Conservation (phyloP, 192 early-diverging fungal species). For the Backusella australiensis region DNA sequence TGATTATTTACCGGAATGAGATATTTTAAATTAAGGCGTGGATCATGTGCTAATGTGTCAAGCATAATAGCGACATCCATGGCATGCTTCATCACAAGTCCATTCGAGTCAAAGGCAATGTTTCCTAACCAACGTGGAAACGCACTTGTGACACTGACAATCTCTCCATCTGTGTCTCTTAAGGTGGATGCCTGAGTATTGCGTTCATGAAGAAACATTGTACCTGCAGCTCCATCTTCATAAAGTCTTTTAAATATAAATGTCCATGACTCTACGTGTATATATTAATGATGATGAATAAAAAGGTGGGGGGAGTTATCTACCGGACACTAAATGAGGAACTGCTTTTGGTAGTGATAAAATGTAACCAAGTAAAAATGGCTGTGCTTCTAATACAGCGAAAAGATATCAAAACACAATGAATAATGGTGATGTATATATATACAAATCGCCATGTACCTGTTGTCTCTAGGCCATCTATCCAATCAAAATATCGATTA, state of each 20-base stretch:
- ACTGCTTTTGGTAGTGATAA: conserved; percentile 3
- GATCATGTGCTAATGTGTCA: conserved; percentile 24
- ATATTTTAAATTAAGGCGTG: conserved; percentile 5
- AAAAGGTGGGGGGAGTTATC: too few relatives aligned
- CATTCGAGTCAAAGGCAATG: conserved; percentile 21
- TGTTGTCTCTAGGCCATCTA: neutral
- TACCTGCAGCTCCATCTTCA: conserved; percentile 10
- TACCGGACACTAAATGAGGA: conserved; percentile 10
- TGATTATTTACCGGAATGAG: conserved; percentile 17
- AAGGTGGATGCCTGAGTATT: neutral
- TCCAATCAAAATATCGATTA: neutral
- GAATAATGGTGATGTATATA: too few relatives aligned
- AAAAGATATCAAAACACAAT: neutral
- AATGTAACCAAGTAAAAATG: conserved; percentile 4
- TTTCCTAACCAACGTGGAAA: conserved; percentile 25
- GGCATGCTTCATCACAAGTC: conserved; percentile 26
- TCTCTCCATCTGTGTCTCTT: neutral
- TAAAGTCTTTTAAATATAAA: conserved; percentile 9
- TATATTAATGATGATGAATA: neutral
- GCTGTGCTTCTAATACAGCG: neutral
- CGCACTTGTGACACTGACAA: neutral
- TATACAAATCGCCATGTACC: neutral
- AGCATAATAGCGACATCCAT: conserved; percentile 31
- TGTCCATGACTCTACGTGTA: conserved; percentile 17
- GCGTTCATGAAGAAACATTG: conserved; percentile 16